Evolutionary conservation across 371 early-diverging fungal genomes (phyloP).

Genomic region (Circinella minor): DNA sequence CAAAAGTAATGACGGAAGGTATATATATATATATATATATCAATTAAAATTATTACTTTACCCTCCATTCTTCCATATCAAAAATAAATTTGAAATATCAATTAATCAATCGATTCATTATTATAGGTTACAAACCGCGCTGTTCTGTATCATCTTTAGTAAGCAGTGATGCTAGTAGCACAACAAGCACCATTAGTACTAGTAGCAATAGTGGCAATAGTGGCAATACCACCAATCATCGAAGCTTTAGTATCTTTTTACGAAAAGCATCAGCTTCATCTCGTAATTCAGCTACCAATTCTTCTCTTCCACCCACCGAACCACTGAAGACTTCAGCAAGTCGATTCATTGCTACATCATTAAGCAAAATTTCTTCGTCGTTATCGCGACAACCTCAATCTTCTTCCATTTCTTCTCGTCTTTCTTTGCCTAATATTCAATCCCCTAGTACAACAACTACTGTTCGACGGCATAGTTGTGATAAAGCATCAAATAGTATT

Average conservation of each 20-base stretch:
- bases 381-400: constrained; percentile 6
- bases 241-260: constrained; percentile 15
- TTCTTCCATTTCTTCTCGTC: not conserved
- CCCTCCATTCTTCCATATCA: no score
- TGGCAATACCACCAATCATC: not conserved
- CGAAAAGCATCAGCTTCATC: constrained; percentile 13
- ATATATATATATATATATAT: not conserved
- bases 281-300: not conserved
- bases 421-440: not conserved
- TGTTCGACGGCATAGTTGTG: not conserved
- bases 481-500: not conserved
- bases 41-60: no score
- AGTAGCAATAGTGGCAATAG: not conserved
- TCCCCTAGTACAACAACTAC: not conserved
- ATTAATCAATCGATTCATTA: not conserved
- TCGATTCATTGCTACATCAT: constrained; percentile 16
- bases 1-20: constrained; percentile 27
- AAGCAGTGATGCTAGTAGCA: not conserved
- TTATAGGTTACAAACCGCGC: constrained; percentile 3
- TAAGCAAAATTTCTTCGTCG: constrained; percentile 13
- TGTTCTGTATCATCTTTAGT: not conserved
- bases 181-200: not conserved
- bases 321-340: constrained; percentile 16
- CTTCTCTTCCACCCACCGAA: constrained; percentile 1
- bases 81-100: no score